phyloP scores from a whole-genome alignment of 371 early-diverging fungal species.

The Mucor irregularis region DNA sequence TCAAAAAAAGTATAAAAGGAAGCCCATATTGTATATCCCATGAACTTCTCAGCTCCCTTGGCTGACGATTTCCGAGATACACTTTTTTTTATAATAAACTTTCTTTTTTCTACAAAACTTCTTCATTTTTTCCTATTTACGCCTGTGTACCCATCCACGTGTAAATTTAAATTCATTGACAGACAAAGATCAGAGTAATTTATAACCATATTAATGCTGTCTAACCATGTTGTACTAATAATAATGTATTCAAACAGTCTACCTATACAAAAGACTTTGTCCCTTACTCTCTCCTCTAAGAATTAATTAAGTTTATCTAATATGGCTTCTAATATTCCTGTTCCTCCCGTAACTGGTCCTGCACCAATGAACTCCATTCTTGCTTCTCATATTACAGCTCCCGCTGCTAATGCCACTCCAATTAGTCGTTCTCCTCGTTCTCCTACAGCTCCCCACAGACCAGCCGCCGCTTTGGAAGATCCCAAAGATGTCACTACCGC shows the following conservation, averaged over 20 bases:
- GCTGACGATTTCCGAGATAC: slow-evolving; percentile 47
- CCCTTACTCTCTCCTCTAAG: neutral
- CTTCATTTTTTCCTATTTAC: neutral
- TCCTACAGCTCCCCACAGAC: slow-evolving; percentile 51
- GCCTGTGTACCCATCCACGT: slow-evolving; percentile 24
- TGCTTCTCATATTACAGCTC: slow-evolving; percentile 43
- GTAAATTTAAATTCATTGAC: neutral
- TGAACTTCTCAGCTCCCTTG: slow-evolving; percentile 44
- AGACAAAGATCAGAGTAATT: neutral
- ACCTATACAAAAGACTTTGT: neutral
- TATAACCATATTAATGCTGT: neutral
- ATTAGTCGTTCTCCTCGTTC: slow-evolving; percentile 44
- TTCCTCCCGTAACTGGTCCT: slow-evolving; percentile 42
- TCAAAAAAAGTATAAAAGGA: slow-evolving; percentile 24
- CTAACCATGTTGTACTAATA: neutral
- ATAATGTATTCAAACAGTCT: no score
- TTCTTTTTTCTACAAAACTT: slow-evolving; percentile 19
- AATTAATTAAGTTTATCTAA: neutral
- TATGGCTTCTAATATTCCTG: slow-evolving; percentile 46
- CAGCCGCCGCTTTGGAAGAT: slow-evolving; percentile 56
- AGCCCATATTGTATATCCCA: neutral
- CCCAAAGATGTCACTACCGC: slow-evolving; percentile 57
- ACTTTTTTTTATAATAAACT: slow-evolving; percentile 32
- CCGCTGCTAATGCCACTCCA: slow-evolving; percentile 50
- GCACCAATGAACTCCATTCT: slow-evolving; percentile 52